phyloP scores from a whole-genome alignment of 192 early-diverging fungal species.

The Coemansia sp. region DNA sequence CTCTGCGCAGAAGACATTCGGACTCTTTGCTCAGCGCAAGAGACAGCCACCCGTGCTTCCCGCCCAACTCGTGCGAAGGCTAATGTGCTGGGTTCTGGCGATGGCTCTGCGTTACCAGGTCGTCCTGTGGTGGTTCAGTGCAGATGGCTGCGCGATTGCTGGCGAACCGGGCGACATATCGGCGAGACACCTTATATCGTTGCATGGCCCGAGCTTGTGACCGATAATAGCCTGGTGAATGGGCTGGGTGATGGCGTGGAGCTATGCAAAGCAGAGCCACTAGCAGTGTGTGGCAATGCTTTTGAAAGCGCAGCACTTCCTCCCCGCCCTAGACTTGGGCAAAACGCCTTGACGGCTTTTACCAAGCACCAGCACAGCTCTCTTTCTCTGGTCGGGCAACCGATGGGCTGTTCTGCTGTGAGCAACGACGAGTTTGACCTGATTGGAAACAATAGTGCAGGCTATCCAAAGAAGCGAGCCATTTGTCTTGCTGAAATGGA shows the following conservation, averaged over 20 bases:
- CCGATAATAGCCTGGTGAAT: not conserved
- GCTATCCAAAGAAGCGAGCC: not conserved
- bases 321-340: too few species aligned
- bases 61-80: too few species aligned
- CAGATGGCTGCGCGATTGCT: conserved; percentile 27
- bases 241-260: not conserved
- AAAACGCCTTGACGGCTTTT: not conserved
- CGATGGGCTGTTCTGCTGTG: conserved; percentile 6
- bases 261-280: too few species aligned
- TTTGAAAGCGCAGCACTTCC: too few species aligned
- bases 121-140: conserved; percentile 3
- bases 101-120: not conserved
- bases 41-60: not conserved
- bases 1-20: conserved; percentile 7
- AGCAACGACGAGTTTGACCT: conserved; percentile 4
- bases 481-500: too few species aligned
- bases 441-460: not conserved
- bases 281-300: too few species aligned
- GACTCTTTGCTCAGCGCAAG: not conserved
- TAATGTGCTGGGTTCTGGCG: too few species aligned
- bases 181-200: conserved; percentile 6
- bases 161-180: conserved; percentile 3
- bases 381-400: conserved; percentile 1
- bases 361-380: not conserved
- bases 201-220: not conserved